Conservation (phyloP, 2,329 filamentous ascomycete species). For the Neonectria coccinea region DNA sequence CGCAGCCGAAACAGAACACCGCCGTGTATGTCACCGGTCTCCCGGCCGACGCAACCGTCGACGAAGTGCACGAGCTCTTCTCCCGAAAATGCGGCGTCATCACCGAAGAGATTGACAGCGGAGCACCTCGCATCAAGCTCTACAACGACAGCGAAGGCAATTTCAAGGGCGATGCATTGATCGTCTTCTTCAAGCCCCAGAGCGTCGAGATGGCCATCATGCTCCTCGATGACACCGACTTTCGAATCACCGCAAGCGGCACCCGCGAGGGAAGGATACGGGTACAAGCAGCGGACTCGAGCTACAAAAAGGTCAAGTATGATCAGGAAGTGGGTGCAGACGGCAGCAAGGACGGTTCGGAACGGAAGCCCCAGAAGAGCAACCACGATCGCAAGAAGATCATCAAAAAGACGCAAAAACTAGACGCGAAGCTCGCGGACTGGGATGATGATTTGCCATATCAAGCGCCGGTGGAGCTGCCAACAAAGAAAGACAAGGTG, state of each 20-base stretch:
- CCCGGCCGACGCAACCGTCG: constrained; percentile 79
- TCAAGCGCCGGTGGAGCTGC: constrained; percentile 55
- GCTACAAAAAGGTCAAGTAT: constrained; percentile 90
- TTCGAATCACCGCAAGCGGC: constrained; percentile 71
- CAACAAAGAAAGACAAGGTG: constrained; percentile 76
- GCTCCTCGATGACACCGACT: constrained; percentile 84
- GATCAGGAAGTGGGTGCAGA: constrained; percentile 53
- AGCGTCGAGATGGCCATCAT: constrained; percentile 89
- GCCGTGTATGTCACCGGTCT: constrained; percentile 93
- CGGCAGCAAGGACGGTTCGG: constrained; percentile 41
- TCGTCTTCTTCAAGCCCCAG: constrained; percentile 95
- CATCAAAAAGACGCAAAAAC: constrained; percentile 89
- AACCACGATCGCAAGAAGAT: constrained; percentile 86
- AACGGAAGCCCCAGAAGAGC: constrained; percentile 60
- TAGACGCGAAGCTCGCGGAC: constrained; percentile 91
- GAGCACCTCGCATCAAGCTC: constrained; percentile 90
- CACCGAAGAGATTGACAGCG: constrained; percentile 92
- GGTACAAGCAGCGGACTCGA: constrained; percentile 87
- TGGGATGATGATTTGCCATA: constrained; percentile 91
- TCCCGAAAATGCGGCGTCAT: constrained; percentile 88
- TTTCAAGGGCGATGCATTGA: constrained; percentile 92
- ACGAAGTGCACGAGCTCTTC: constrained; percentile 87
- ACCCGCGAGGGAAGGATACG: constrained; percentile 74
- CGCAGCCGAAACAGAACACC: constrained; percentile 77
- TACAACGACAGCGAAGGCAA: constrained; percentile 84